Conservation (phyloP, 208 protist species). For the Herpetomonas muscarum region DNA sequence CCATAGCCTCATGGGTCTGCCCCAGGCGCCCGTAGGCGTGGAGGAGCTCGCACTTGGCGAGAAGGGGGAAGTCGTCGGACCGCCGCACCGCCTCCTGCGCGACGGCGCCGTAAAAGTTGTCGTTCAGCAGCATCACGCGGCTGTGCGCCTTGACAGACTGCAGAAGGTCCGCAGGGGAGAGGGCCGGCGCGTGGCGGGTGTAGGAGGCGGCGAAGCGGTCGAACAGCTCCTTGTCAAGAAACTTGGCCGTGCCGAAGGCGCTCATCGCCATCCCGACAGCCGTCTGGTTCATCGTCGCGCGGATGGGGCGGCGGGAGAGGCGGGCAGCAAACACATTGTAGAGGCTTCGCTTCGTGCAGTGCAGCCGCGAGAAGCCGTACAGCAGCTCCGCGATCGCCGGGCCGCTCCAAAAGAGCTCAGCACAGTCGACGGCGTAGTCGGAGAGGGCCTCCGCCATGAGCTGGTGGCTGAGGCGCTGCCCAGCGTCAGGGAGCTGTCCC, state of each 20-base stretch:
- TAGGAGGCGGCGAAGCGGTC: constrained; percentile 38
- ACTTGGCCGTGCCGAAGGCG: constrained; percentile 71
- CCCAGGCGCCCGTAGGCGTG: constrained; percentile 52
- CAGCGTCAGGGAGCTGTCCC: constrained; percentile 44
- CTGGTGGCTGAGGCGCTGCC: constrained; percentile 69
- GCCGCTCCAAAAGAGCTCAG: constrained; percentile 60
- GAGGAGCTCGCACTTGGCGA: constrained; percentile 53
- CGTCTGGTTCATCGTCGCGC: constrained; percentile 38
- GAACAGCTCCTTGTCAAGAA: constrained; percentile 67
- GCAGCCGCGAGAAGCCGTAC: constrained; percentile 70
- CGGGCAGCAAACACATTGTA: constrained; percentile 64
- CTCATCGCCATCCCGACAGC: constrained; percentile 42
- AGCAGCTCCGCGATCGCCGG: constrained; percentile 56
- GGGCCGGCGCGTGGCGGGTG: constrained; percentile 22
- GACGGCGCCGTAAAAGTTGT: constrained; percentile 53
- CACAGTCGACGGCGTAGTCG: constrained; percentile 73
- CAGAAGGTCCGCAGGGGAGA: constrained; percentile 56
- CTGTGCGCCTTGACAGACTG: constrained; percentile 56
- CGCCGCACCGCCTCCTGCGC: constrained; percentile 25
- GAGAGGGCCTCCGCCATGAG: constrained; percentile 51
- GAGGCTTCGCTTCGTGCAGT: constrained; percentile 69
- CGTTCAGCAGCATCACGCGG: constrained; percentile 62
- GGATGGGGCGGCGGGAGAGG: constrained; percentile 37
- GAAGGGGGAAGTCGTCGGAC: constrained; percentile 38
- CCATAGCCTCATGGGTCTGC: constrained; percentile 27